These are phyloP conservation scores for Penicillium griseofulvum DNA, from an alignment of 2,329 filamentous ascomycete species.

Conservation along the genomic window DNA sequence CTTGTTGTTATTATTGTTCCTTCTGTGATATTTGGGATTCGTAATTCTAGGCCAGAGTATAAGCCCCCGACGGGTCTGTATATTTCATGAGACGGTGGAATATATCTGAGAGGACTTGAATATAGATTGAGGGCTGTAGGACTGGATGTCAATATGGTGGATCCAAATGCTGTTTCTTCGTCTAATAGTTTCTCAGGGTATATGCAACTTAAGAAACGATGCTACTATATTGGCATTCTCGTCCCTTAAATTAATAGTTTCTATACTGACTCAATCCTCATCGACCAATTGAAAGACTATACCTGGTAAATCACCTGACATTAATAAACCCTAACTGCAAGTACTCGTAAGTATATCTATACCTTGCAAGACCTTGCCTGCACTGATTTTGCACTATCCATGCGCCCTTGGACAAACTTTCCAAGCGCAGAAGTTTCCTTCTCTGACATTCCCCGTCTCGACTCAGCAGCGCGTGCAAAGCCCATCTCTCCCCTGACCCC, in stretches of 20 bases:
- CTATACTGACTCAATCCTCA: too few species aligned
- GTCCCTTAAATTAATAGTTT: not conserved
- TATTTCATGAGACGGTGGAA: not conserved
- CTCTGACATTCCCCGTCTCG: not conserved
- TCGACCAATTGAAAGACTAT: too few species aligned
- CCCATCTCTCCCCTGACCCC: not conserved
- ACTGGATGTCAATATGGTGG: not conserved
- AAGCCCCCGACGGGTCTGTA: not conserved
- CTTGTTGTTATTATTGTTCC: slow-evolving; percentile 10
- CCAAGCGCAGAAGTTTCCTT: not conserved
- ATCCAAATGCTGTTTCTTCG: not conserved
- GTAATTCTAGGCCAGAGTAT: not conserved
- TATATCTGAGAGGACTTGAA: not conserved
- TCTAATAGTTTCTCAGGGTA: not conserved
- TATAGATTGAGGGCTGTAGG: not conserved
- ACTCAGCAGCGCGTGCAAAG: not conserved
- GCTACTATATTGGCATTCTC: not conserved
- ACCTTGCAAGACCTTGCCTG: not conserved
- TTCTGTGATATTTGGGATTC: slow-evolving; percentile 4
- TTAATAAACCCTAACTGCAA: not conserved
- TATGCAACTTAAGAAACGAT: not conserved
- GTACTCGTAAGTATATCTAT: not conserved
- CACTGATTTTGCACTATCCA: not conserved
- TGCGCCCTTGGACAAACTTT: not conserved
- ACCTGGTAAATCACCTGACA: not conserved